Evolutionary conservation across 345 rosid species (phyloP).

Genomic region (Acer campestre): DNA sequence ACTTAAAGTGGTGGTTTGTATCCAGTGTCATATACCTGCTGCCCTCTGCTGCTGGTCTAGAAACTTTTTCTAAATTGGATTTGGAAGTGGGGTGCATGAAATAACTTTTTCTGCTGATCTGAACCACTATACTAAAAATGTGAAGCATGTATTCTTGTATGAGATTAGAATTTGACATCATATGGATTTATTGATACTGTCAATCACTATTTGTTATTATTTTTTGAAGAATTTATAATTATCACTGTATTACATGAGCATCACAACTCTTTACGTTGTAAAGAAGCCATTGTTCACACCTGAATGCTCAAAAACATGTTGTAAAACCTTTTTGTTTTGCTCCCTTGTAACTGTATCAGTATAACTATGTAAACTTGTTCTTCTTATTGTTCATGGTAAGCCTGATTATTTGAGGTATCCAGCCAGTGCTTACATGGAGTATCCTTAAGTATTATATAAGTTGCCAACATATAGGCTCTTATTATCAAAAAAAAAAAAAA

Average conservation of each 20-base stretch:
- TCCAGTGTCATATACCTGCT: background rate
- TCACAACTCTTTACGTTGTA: background rate
- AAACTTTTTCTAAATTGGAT: background rate
- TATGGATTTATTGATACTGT: background rate
- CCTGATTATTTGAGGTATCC: background rate
- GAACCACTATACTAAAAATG: background rate
- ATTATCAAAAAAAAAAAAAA: background rate
- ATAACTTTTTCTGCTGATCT: background rate
- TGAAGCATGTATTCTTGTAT: background rate
- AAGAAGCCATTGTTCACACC: background rate
- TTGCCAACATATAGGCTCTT: background rate
- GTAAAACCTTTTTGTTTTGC: background rate
- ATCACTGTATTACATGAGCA: background rate
- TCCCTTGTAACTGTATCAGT: background rate
- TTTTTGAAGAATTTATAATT: too few relatives aligned
- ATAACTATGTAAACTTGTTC: too few relatives aligned
- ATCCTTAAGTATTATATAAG: background rate
- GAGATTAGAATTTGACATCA: conserved; percentile 9
- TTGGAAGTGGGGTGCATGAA: background rate
- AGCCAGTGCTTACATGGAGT: background rate
- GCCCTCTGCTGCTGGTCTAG: background rate
- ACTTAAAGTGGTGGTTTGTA: background rate
- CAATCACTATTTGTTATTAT: background rate
- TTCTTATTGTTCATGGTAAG: background rate
- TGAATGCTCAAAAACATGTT: background rate